phyloP scores from a whole-genome alignment of 495 filamentous ascomycete species.

The Tuber microsphaerosporum region DNA sequence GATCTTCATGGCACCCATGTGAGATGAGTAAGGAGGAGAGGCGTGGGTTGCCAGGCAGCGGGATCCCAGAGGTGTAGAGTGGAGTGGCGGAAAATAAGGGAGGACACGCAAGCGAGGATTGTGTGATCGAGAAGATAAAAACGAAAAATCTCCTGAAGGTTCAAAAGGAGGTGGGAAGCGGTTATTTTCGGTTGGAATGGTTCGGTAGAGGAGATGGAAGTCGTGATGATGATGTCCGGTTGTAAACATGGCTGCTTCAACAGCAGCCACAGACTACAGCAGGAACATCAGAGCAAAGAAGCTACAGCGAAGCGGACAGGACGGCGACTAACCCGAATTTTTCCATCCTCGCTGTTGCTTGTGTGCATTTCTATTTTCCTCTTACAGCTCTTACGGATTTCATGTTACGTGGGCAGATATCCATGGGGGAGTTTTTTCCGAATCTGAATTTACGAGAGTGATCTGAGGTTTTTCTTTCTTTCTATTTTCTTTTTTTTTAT shows the following conservation, averaged over 20 bases:
- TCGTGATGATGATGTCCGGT: conserved; percentile 1
- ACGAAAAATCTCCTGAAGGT: not conserved
- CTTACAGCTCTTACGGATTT: not conserved
- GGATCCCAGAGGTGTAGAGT: not conserved
- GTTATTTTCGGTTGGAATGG: not conserved
- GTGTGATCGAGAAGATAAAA: not conserved
- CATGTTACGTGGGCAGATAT: conserved; percentile 5
- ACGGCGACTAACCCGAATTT: not conserved
- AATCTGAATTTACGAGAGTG: not conserved
- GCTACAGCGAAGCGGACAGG: not conserved
- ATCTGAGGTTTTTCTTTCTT: not conserved
- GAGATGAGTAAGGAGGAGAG: not conserved
- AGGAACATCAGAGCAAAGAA: not conserved
- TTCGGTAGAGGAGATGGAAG: not conserved
- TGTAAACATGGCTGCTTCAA: not conserved
- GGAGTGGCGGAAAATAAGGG: not conserved
- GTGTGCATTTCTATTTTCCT: not conserved
- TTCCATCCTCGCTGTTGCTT: not conserved
- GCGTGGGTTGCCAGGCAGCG: not conserved
- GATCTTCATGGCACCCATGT: conserved; percentile 11
- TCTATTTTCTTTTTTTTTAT: not conserved
- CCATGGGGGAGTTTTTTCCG: not conserved
- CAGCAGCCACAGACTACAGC: not conserved
- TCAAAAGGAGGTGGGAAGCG: not conserved
- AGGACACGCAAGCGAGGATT: not conserved